These are phyloP conservation scores for Alternaria ethzedia DNA, from an alignment of 2,329 filamentous ascomycete genomes.

Conservation along the genomic window DNA sequence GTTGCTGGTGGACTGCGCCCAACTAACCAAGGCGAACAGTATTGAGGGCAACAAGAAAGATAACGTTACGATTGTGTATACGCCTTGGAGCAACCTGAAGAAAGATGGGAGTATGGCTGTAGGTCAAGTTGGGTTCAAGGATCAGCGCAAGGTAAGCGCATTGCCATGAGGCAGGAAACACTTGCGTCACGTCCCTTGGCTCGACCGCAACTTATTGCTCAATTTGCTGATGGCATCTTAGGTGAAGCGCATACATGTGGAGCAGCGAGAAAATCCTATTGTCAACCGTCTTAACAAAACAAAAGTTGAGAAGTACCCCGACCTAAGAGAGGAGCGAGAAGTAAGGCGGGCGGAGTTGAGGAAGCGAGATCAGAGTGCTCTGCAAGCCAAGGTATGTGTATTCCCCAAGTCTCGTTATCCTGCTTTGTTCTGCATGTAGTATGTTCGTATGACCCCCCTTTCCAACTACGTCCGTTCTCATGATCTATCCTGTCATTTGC, in stretches of 20 bases:
- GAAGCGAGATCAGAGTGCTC: conserved; percentile 70
- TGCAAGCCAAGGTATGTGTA: conserved; percentile 64
- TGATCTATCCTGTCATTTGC: not conserved
- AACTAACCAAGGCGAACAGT: conserved; percentile 97
- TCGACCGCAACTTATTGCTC: not conserved
- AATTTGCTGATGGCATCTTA: conserved; percentile 36
- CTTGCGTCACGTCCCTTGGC: not conserved
- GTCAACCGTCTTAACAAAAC: conserved; percentile 99
- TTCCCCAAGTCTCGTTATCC: not conserved
- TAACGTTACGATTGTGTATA: conserved; percentile 96
- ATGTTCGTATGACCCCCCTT: not conserved
- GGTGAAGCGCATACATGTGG: conserved; percentile 82
- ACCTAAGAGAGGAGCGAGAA: conserved; percentile 82
- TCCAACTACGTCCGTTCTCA: not conserved
- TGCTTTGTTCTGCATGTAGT: not conserved
- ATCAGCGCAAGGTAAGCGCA: conserved; percentile 68
- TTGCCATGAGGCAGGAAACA: not conserved
- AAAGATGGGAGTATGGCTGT: conserved; percentile 96
- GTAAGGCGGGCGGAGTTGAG: conserved; percentile 74
- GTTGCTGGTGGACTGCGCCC: conserved; percentile 86
- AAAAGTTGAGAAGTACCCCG: conserved; percentile 83
- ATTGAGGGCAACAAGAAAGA: conserved; percentile 99
- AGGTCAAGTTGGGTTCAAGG: conserved; percentile 94
- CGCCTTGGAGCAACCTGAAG: conserved; percentile 93
- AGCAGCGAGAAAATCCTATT: conserved; percentile 82